Conservation (phyloP, 2,329 filamentous ascomycete species). For the Cladophialophora chaetospira region DNA sequence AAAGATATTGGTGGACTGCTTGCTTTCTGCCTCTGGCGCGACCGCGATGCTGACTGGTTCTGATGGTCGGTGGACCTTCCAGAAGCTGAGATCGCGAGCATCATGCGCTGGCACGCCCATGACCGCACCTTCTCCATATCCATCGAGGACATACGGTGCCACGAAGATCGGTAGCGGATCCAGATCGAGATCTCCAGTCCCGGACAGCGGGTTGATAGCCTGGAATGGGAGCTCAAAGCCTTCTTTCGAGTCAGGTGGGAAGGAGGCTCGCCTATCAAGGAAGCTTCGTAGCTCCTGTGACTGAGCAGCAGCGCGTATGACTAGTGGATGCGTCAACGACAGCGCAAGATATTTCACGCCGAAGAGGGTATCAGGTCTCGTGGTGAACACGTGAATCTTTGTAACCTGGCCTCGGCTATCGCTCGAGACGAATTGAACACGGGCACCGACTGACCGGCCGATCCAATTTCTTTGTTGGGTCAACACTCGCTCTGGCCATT, state of each 20-base stretch:
- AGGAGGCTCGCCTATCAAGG: constrained; percentile 57
- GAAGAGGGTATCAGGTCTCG: constrained; percentile 81
- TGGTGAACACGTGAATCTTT: constrained; percentile 71
- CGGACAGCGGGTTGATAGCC: constrained; percentile 65
- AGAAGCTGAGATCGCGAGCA: constrained; percentile 75
- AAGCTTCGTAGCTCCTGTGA: constrained; percentile 68
- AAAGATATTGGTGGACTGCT: constrained; percentile 27
- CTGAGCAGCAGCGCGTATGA: constrained; percentile 59
- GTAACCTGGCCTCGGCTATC: constrained; percentile 32
- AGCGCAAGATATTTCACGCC: constrained; percentile 84
- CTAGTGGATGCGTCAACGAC: constrained; percentile 71
- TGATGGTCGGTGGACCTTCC: constrained; percentile 65
- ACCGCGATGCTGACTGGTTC: constrained; percentile 67
- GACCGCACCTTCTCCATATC: constrained; percentile 83
- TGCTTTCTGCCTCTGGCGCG: constrained; percentile 42
- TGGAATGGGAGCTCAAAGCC: constrained; percentile 69
- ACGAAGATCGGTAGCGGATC: constrained; percentile 73
- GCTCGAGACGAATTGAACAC: constrained; percentile 68
- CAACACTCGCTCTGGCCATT: constrained; percentile 81
- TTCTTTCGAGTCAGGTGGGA: constrained; percentile 58
- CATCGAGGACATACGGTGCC: constrained; percentile 80
- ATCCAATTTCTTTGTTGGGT: constrained; percentile 88
- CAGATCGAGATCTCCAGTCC: constrained; percentile 55
- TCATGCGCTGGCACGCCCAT: constrained; percentile 94
- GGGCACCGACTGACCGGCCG: constrained; percentile 73